Evolutionary conservation across 495 filamentous ascomycete genomes (phyloP).

Genomic region (Patellaria atrata): DNA sequence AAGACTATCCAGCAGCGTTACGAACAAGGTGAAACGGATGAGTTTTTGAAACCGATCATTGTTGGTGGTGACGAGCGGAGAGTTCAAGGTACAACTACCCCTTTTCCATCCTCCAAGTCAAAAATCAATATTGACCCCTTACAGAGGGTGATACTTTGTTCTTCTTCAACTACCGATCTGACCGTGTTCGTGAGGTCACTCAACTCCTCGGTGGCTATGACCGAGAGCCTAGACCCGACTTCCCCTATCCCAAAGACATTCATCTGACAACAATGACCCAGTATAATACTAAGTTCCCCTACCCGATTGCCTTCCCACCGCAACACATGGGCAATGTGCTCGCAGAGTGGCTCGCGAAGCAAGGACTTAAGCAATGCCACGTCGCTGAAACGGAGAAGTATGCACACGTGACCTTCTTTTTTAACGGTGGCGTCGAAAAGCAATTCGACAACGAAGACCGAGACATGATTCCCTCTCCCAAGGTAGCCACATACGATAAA

Average conservation of each 20-base stretch:
- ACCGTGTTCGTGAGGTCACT: conserved; percentile 92
- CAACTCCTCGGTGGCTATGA: conserved; percentile 87
- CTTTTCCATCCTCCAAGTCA: conserved; percentile 1
- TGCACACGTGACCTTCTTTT: conserved; percentile 98
- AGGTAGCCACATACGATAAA: conserved; percentile 90
- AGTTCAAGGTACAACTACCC: conserved; percentile 50
- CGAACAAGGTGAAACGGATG: conserved; percentile 74
- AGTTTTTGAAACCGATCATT: conserved; percentile 97
- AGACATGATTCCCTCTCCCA: conserved; percentile 56
- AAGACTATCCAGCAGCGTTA: conserved; percentile 80
- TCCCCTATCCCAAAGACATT: conserved; percentile 87
- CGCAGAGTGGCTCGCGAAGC: conserved; percentile 84
- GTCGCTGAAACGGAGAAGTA: conserved; percentile 98
- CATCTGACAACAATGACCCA: conserved; percentile 94
- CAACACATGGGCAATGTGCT: conserved; percentile 95
- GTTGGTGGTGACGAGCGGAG: conserved; percentile 71
- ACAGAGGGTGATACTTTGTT: conserved; percentile 84
- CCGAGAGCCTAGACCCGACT: conserved; percentile 75
- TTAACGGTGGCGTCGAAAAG: conserved; percentile 98
- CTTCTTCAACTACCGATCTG: conserved; percentile 99
- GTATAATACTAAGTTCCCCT: conserved; percentile 92
- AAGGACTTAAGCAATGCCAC: conserved; percentile 81
- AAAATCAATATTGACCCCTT: conserved; percentile 11
- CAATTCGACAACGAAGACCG: conserved; percentile 81
- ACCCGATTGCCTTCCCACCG: conserved; percentile 83